A percentile compares a stretch with the other conserved stretches of the same genome.
Evolutionary conservation across 2,329 filamentous ascomycete genomes (phyloP).

Genomic region (Arthrobotrys megalospora): DNA sequence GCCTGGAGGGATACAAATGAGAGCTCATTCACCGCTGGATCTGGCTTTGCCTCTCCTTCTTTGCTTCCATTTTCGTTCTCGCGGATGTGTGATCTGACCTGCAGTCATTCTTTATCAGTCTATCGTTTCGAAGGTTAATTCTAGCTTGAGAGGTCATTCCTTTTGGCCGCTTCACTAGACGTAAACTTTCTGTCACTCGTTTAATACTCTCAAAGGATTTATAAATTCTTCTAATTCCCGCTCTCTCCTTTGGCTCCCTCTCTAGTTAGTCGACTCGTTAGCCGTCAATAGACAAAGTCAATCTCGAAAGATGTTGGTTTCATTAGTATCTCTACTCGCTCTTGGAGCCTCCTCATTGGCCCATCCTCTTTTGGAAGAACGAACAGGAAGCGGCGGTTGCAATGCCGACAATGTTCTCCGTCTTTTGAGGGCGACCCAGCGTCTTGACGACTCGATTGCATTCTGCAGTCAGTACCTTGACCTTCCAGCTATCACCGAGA

Average conservation of each 20-base stretch:
- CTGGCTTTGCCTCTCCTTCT: slow-evolving; percentile 11
- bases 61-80: slow-evolving; percentile 18
- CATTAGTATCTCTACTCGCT: slow-evolving; percentile 40
- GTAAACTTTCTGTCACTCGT: slow-evolving; percentile 7
- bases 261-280: not conserved
- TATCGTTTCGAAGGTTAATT: slow-evolving; percentile 37
- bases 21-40: slow-evolving; percentile 27
- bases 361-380: slow-evolving; percentile 44
- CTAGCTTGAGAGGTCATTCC: slow-evolving; percentile 26
- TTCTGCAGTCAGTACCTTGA: slow-evolving; percentile 53
- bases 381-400: slow-evolving; percentile 38
- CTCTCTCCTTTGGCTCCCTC: not conserved
- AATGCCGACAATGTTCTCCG: slow-evolving; percentile 58
- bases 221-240: slow-evolving; percentile 15
- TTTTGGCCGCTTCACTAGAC: slow-evolving; percentile 6
- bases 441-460: slow-evolving; percentile 33
- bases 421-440: slow-evolving; percentile 36
- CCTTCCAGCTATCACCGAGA: slow-evolving; percentile 37
- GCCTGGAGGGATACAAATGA: slow-evolving; percentile 39
- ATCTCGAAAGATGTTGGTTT: slow-evolving; percentile 43
- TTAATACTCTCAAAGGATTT: slow-evolving; percentile 9
- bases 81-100: slow-evolving; percentile 54
- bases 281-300: slow-evolving; percentile 8
- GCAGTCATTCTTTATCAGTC: slow-evolving; percentile 52
- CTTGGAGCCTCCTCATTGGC: slow-evolving; percentile 43